Evolutionary conservation across 768 basidiomycete species (phyloP).

Genomic region (Boletus huronensis): DNA sequence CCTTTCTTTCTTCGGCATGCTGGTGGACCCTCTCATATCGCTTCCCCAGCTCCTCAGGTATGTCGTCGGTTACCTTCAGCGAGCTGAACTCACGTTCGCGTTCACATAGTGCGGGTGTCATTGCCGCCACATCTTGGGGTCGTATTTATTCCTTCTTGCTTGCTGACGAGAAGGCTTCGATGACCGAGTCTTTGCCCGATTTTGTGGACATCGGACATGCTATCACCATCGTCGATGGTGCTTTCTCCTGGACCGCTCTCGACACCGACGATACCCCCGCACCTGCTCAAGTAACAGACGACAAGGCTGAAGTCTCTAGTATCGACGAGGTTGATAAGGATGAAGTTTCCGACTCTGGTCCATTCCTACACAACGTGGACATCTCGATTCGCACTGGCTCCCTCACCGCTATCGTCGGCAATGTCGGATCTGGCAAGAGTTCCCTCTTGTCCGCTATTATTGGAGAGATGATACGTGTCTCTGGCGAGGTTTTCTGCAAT

Average conservation of each 20-base stretch:
- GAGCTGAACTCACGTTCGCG: neutral
- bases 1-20: slow-evolving; percentile 31
- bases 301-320: slow-evolving; percentile 6
- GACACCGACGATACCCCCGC: neutral
- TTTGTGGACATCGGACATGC: slow-evolving; percentile 15
- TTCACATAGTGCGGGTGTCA: slow-evolving; percentile 19
- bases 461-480: slow-evolving; percentile 28
- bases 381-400: slow-evolving; percentile 20
- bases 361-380: slow-evolving; percentile 22
- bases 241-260: slow-evolving; percentile 25
- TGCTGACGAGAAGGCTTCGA: slow-evolving; percentile 22
- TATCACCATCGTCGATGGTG: slow-evolving; percentile 19
- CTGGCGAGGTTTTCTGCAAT: slow-evolving; percentile 20
- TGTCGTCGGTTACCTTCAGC: neutral
- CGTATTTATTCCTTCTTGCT: slow-evolving; percentile 29
- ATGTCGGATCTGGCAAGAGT: slow-evolving; percentile 29
- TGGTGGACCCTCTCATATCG: slow-evolving; percentile 29
- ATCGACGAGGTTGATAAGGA: slow-evolving; percentile 9
- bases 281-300: neutral
- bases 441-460: slow-evolving; percentile 30
- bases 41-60: slow-evolving; percentile 31
- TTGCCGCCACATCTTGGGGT: slow-evolving; percentile 27
- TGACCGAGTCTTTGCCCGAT: neutral
- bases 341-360: slow-evolving; percentile 4
- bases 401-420: slow-evolving; percentile 27